Base-by-base conservation (phyloP, 495 filamentous ascomycete genomes). In the Podospora pseudoanserina region DNA sequence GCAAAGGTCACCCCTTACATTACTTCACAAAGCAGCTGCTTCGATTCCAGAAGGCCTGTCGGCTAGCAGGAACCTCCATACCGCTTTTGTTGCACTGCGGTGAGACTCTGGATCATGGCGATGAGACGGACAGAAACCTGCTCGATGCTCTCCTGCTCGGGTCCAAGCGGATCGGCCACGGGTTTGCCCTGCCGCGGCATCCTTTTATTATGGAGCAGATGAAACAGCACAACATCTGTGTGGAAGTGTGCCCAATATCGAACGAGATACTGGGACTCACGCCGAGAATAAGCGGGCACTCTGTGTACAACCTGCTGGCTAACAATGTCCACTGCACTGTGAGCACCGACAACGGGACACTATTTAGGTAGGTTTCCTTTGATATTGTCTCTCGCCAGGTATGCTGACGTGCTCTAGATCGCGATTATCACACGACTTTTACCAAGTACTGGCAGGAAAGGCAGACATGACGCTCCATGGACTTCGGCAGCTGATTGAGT, bases 71-170 rank as follows among this genome's bases (percentile, higher is more conserved):
- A 2, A 80, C 96, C 2, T 88, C 96, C 5, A 91, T 98, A n/a
- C 95, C 95, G 0, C 96, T 97, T 78, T 88, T 95, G 71, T 95
- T 99, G 78, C 95, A 99, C 73, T 96, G 94, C 60, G 95, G 93
- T 32, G 93, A 97, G 79, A 92, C 89, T 23, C 85, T 95, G 0
- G 90, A 93, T 30, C 87, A 91, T 65, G 92, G 90, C 15, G 86
- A 86, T 65, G 81, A 84, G n/a, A 87, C 89, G 4, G 93, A 97
- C 71, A 86, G 90, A 39, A 97, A 97, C 72, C 85, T 97, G 2
- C 90, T 94, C 70, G 93, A 97, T 75, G 93, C 93, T 0, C 86
- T 97, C 20, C 80, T 96, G 7, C 86, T 98, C 11, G 89, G 90
- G 13, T 89, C 92, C 0, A 89, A 92, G 67, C 87, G 95, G 18